Evolutionary conservation across 2,329 filamentous ascomycete genomes (phyloP), one percentile per base, ranked within the genome.

Genomic region (Aspergillus pseudonomiae): DNA sequence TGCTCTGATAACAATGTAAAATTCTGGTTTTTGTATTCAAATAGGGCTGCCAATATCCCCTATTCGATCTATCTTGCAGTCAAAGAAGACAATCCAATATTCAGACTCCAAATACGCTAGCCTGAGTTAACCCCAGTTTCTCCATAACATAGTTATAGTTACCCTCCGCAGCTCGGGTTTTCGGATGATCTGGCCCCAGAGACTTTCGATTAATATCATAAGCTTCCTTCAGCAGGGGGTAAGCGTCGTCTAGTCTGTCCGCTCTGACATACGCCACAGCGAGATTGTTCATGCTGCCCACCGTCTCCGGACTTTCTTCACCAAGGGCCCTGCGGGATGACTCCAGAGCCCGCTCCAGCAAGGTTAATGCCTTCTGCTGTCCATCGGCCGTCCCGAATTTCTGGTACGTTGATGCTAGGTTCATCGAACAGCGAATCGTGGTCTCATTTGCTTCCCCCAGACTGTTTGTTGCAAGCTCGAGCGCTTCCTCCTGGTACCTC

Each of bases 121-220:
- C 46, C 12, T 14, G 46, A 50, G 46, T 50, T 28, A 50, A 19
- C 10, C 46, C 46, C 2, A 50, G 46, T 26, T 50, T 16, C 16
- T 30, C 46, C 46, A 50, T 50, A n/a, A 50, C 46, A 50, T 50
- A 50, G 26, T 50, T 30, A 11, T 50, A 50, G 10, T 50, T 50
- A 16, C 46, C 46, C 26, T 50, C 46, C 26, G 46, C 19, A 1
- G 46, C 46, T 30, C 46, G 46, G 1, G 46, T 50, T 12, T 50
- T 50, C 7, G 46, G 46, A 2, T 50, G 46, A 30, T 19, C 26
- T 10, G 24, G 24, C 3, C 46, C 46, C 9, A 50, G 26, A 1
- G 14, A 2, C 0, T 26, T 28, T 30, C 46, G 12, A 30, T 50
- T 50, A 4, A 50, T 28, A 9, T 50, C 46, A n/a, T 50, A 50